A percentile compares a stretch with the other conserved stretches of the same genome.
These are phyloP conservation scores for Kalmusia sp. DNA, from an alignment of 2,329 filamentous ascomycete genomes.

Conservation along the genomic window DNA sequence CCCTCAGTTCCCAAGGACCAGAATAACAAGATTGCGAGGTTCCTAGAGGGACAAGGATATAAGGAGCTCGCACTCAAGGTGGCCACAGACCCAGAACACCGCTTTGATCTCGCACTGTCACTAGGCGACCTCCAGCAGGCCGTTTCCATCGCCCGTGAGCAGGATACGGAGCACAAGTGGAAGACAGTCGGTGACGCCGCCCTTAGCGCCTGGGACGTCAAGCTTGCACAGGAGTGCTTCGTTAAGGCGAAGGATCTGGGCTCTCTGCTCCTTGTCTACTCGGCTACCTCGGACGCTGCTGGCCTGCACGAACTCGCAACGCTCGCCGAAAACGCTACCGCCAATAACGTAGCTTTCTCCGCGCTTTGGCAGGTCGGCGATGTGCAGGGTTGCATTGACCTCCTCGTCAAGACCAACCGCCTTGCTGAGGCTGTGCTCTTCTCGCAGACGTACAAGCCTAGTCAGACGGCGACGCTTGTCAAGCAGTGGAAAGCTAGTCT, in stretches of 20 bases:
- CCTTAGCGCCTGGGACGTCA: conserved; percentile 83
- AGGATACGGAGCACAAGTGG: conserved; percentile 96
- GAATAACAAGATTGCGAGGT: conserved; percentile 97
- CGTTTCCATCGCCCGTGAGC: conserved; percentile 79
- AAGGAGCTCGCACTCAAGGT: conserved; percentile 96
- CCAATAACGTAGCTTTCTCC: conserved; percentile 93
- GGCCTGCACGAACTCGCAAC: conserved; percentile 76
- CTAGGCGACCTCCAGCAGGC: conserved; percentile 86
- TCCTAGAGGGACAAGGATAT: conserved; percentile 95
- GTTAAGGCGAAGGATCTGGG: conserved; percentile 88
- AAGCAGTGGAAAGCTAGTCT: conserved; percentile 81
- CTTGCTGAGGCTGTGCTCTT: conserved; percentile 88
- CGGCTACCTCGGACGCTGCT: conserved; percentile 78
- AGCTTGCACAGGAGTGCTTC: conserved; percentile 91
- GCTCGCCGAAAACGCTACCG: conserved; percentile 77
- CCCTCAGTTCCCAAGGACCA: conserved; percentile 86
- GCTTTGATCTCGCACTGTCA: conserved; percentile 88
- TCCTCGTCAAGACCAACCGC: conserved; percentile 80
- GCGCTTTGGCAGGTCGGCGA: conserved; percentile 88
- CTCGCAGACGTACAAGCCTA: conserved; percentile 94
- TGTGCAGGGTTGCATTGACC: conserved; percentile 78
- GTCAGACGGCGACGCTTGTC: conserved; percentile 71
- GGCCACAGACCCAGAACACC: conserved; percentile 93
- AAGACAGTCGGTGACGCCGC: conserved; percentile 96
- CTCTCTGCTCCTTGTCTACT: conserved; percentile 86